phyloP scores from a whole-genome alignment of 371 early-diverging fungal species.

The Dinochytrium kinnereticum region DNA sequence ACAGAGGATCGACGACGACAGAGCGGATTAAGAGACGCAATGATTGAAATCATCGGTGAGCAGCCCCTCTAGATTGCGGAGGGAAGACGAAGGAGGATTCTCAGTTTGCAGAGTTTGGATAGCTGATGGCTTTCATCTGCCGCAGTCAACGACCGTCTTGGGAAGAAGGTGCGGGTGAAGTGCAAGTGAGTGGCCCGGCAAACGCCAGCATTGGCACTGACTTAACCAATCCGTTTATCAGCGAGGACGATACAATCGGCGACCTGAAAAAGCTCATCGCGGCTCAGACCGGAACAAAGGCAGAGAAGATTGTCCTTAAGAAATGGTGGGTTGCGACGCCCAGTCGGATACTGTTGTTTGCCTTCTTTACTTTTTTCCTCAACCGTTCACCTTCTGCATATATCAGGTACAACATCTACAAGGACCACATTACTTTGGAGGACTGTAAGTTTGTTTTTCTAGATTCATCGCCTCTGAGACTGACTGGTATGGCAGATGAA shows the following conservation, averaged over 20 bases:
- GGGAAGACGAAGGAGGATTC: too few species aligned
- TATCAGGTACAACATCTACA: conserved; percentile 79
- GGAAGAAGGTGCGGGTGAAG: conserved; percentile 93
- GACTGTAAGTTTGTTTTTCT: conserved; percentile 66
- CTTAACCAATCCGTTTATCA: conserved; percentile 32
- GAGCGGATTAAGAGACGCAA: conserved; percentile 7
- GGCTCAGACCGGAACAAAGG: conserved; percentile 91
- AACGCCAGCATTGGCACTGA: not conserved
- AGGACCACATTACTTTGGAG: conserved; percentile 92
- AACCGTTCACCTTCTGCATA: too few species aligned
- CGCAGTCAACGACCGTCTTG: conserved; percentile 78
- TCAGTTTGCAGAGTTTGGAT: not conserved
- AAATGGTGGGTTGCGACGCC: conserved; percentile 65
- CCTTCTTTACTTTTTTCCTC: not conserved
- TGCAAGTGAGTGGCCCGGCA: conserved; percentile 67
- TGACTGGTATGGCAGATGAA: conserved; percentile 65
- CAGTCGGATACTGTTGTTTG: not conserved
- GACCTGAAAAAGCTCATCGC: conserved; percentile 92
- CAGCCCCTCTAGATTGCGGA: too few species aligned
- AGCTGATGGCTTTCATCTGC: not conserved
- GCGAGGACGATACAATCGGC: conserved; percentile 85
- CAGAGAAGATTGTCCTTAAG: conserved; percentile 89
- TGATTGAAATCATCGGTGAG: conserved; percentile 32
- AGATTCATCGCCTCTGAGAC: not conserved
- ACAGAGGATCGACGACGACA: not conserved